Conservation (phyloP, 1,284 basidiomycete species). For the Puccinia brachypodii region DNA sequence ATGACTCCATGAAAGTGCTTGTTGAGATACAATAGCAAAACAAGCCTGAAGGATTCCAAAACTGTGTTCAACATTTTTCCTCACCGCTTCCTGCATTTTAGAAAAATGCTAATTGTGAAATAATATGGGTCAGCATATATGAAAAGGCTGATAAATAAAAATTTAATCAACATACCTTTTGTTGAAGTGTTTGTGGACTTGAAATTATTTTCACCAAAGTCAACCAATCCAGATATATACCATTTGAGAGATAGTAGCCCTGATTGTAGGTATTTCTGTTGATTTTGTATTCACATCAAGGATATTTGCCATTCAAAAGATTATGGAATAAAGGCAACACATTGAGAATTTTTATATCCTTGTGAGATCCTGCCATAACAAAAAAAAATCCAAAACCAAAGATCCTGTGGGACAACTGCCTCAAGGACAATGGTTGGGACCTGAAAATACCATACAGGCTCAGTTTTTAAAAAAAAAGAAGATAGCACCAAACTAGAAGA, state of each 20-base stretch:
- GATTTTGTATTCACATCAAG: background rate
- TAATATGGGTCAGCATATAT: no score
- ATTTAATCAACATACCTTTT: background rate
- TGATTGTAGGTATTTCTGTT: background rate
- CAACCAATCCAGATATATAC: background rate
- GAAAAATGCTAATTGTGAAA: no score
- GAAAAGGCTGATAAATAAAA: background rate
- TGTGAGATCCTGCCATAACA: background rate
- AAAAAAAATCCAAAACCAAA: conserved; percentile 14
- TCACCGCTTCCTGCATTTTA: background rate
- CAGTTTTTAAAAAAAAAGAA: background rate
- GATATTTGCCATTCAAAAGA: background rate
- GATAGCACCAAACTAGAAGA: background rate
- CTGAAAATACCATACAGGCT: background rate
- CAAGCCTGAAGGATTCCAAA: background rate
- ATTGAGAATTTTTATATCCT: background rate
- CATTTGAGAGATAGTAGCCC: background rate
- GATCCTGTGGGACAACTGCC: background rate
- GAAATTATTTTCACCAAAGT: background rate
- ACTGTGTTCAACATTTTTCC: background rate
- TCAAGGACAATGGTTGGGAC: background rate
- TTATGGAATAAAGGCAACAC: background rate
- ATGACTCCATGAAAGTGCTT: background rate
- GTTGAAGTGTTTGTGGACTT: background rate
- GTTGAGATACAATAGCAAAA: background rate